Base-by-base conservation (phyloP, 495 filamentous ascomycete genomes). In the Sordaria brevicollis region DNA sequence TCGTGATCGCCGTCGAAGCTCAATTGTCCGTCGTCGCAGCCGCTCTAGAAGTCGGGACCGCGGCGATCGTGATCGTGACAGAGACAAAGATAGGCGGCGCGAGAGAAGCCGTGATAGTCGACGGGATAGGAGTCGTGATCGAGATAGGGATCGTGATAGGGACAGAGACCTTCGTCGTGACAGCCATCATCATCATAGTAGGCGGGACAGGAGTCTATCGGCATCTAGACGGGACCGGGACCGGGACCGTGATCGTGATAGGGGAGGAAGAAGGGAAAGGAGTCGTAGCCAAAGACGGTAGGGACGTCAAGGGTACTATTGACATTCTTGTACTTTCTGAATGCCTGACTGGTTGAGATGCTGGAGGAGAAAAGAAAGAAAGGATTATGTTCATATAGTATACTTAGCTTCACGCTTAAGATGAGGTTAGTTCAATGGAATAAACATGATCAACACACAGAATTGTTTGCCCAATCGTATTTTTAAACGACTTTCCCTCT, bases 131-230 rank as follows among this genome's bases (percentile, higher is more conserved):
- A 68, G 74, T 35, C 39, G 74, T 29, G 70, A 72, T 21, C 29
- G 73, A n/a, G 73, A 75, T 9, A 35, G 70, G 25, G 76, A 77
- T 15, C 35, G 74, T 4, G 76, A 76, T 34, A 25, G 73, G 8
- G 74, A 75, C 29, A 36, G 35, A 4, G 41, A 62, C 33, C 17
- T 38, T 19, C 35, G 65, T 13, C 49, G 49, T 31, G 33, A 62
- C 49, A 31, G 49, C 25, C 49, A 62, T 62, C 49, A 62, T 17
- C 49, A 62, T 17, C 29, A 25, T 8, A 36, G 7, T 7, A 62
- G 49, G 49, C 49, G 49, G 25, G 49, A 65, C 65, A 67, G 65
- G 41, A 73, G 33, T 62, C 62, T 36, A 37, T 71, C 65, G 21
- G 17, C 49, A 31, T 66, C 68, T 35, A 41, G 69, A 35, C 69